phyloP scores from a whole-genome alignment of 2,329 filamentous ascomycete genomes.

The Diaporthe longicolla region DNA sequence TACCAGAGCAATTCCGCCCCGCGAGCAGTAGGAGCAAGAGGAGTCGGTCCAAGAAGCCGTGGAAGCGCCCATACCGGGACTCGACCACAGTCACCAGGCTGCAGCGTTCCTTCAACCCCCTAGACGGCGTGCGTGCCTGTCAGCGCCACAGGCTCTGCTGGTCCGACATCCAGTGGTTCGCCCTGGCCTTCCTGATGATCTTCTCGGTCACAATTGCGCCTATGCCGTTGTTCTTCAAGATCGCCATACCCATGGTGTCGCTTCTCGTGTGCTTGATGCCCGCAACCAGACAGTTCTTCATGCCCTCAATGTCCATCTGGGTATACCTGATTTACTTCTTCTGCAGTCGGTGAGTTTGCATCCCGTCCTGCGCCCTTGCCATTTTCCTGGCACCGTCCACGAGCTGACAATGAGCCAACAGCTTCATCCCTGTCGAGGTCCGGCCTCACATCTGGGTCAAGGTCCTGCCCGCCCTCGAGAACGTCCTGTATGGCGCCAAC shows the following conservation, averaged over 20 bases:
- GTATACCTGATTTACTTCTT: slow-evolving; percentile 94
- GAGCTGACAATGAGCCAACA: slow-evolving; percentile 54
- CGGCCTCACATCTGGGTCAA: slow-evolving; percentile 96
- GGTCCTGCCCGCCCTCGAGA: slow-evolving; percentile 93
- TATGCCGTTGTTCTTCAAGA: slow-evolving; percentile 84
- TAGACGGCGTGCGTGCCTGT: slow-evolving; percentile 82
- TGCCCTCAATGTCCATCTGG: slow-evolving; percentile 88
- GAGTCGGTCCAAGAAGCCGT: slow-evolving; percentile 46
- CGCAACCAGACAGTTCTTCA: slow-evolving; percentile 89
- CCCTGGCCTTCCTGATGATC: slow-evolving; percentile 80
- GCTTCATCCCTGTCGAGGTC: slow-evolving; percentile 90
- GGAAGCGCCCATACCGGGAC: slow-evolving; percentile 42
- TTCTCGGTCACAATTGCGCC: slow-evolving; percentile 90
- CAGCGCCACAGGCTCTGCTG: slow-evolving; percentile 84
- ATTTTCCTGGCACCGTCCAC: not conserved
- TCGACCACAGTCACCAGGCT: slow-evolving; percentile 77
- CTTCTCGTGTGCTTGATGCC: slow-evolving; percentile 83
- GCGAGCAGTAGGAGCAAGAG: slow-evolving; percentile 47
- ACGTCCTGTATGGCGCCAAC: slow-evolving; percentile 96
- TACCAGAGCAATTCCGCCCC: slow-evolving; percentile 51
- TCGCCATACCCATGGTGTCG: slow-evolving; percentile 76
- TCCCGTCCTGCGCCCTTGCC: too few species aligned
- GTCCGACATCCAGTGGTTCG: slow-evolving; percentile 87
- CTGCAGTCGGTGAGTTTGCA: slow-evolving; percentile 81
- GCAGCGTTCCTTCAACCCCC: slow-evolving; percentile 85